Evolutionary conservation across 2,329 filamentous ascomycete species (phyloP).

Genomic region (Orbilia quercus): DNA sequence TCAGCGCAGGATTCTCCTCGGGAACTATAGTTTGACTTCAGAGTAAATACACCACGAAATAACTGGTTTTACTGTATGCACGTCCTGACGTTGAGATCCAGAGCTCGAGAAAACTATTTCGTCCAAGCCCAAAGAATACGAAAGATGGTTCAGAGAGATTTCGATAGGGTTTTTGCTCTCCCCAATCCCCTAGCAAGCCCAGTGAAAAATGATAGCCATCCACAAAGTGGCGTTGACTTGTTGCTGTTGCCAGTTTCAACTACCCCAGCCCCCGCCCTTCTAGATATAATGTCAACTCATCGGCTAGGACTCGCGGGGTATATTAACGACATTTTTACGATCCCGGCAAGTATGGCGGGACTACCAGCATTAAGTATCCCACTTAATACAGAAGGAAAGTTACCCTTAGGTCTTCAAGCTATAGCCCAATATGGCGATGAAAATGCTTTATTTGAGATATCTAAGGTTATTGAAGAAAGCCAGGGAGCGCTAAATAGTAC

Average conservation of each 20-base stretch:
- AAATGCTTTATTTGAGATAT: conserved; percentile 71
- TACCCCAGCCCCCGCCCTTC: conserved; percentile 75
- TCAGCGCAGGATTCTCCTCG: conserved; percentile 84
- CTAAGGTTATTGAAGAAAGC: conserved; percentile 64
- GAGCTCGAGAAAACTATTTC: conserved; percentile 80
- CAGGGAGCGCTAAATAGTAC: background rate
- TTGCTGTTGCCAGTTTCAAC: conserved; percentile 89
- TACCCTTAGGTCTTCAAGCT: conserved; percentile 74
- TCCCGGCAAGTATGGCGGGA: conserved; percentile 91
- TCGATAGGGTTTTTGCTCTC: conserved; percentile 79
- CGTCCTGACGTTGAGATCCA: conserved; percentile 74
- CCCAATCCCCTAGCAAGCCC: conserved; percentile 73
- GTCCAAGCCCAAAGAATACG: conserved; percentile 90
- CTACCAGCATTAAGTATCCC: conserved; percentile 89
- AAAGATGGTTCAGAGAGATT: conserved; percentile 84
- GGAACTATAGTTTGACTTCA: conserved; percentile 88
- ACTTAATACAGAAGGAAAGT: conserved; percentile 64
- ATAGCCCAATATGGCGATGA: conserved; percentile 87
- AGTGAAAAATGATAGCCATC: conserved; percentile 66
- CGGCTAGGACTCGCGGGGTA: conserved; percentile 76
- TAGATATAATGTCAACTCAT: conserved; percentile 66
- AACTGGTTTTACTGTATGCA: background rate
- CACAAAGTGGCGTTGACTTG: conserved; percentile 79
- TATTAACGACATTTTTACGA: conserved; percentile 94
- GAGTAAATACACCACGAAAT: conserved; percentile 62